Conservation (phyloP, 495 filamentous ascomycete genomes). For the Penicillium longicatenatum region DNA sequence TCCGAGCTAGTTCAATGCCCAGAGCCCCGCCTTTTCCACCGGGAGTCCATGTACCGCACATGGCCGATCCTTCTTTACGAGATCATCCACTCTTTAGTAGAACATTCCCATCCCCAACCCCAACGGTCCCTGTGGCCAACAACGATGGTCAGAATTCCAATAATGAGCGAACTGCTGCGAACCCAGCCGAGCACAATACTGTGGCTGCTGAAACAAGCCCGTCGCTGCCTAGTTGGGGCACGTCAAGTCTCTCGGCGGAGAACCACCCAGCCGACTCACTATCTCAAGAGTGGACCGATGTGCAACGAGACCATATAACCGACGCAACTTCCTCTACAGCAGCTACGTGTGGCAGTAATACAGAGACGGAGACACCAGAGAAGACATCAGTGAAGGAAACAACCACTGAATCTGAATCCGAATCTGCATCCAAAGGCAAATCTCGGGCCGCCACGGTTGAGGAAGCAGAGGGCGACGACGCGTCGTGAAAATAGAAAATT, state of each 20-base stretch:
- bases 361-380: slow-evolving; percentile 6
- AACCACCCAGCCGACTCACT: slow-evolving; percentile 29
- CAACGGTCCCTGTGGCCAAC: background rate
- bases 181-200: background rate
- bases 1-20: slow-evolving; percentile 11
- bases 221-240: slow-evolving; percentile 21
- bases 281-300: slow-evolving; percentile 43
- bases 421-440: slow-evolving; percentile 40
- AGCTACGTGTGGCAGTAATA: slow-evolving; percentile 20
- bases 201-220: background rate
- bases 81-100: background rate
- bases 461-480: slow-evolving; percentile 47
- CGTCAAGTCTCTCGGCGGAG: slow-evolving; percentile 13
- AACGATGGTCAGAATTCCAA: background rate
- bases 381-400: slow-evolving; percentile 10
- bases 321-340: slow-evolving; percentile 16
- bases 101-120: background rate
- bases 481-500: slow-evolving; percentile 8
- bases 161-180: background rate
- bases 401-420: background rate
- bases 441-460: slow-evolving; percentile 51
- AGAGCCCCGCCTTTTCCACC: slow-evolving; percentile 12
- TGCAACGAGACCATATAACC: slow-evolving; percentile 27
- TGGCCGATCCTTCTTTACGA: background rate
- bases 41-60: background rate